A percentile compares a stretch with the other conserved stretches of the same genome.
These are phyloP conservation scores for Coemansia sp. DNA, from an alignment of 192 early-diverging fungal genomes.

Conservation along the genomic window DNA sequence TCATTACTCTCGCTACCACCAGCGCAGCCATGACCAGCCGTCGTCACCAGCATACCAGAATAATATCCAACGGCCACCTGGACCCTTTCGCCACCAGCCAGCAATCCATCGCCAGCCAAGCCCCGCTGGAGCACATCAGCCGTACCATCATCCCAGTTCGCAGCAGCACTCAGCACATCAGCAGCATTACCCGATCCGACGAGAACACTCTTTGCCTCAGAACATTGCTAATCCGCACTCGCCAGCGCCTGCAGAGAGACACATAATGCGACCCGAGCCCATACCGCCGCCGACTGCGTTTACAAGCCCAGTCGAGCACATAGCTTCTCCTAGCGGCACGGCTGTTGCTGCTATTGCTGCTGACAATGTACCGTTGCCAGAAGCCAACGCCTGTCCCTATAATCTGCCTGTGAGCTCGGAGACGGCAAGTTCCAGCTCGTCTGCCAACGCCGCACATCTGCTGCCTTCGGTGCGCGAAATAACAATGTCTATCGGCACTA, in stretches of 20 bases:
- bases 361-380: slow-evolving; percentile 8
- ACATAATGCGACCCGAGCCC: background rate
- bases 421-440: slow-evolving; percentile 14
- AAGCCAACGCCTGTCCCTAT: slow-evolving; percentile 1
- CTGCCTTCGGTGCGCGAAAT: slow-evolving; percentile 51
- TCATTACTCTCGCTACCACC: background rate
- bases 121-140: slow-evolving; percentile 1
- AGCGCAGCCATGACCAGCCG: background rate
- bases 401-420: slow-evolving; percentile 12
- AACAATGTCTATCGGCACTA: slow-evolving; percentile 41
- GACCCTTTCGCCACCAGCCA: background rate
- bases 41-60: background rate
- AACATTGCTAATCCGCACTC: slow-evolving; percentile 1
- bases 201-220: slow-evolving; percentile 24
- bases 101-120: background rate
- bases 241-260: slow-evolving; percentile 7
- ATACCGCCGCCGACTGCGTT: slow-evolving; percentile 5
- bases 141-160: slow-evolving; percentile 4
- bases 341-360: background rate
- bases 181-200: slow-evolving; percentile 13
- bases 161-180: slow-evolving; percentile 4
- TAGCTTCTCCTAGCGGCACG: slow-evolving; percentile 11
- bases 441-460: slow-evolving; percentile 19
- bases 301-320: slow-evolving; percentile 17
- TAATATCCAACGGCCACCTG: background rate